Evolutionary conservation across 2,329 filamentous ascomycete species (phyloP).

Genomic region (Sphaerulina populicola): DNA sequence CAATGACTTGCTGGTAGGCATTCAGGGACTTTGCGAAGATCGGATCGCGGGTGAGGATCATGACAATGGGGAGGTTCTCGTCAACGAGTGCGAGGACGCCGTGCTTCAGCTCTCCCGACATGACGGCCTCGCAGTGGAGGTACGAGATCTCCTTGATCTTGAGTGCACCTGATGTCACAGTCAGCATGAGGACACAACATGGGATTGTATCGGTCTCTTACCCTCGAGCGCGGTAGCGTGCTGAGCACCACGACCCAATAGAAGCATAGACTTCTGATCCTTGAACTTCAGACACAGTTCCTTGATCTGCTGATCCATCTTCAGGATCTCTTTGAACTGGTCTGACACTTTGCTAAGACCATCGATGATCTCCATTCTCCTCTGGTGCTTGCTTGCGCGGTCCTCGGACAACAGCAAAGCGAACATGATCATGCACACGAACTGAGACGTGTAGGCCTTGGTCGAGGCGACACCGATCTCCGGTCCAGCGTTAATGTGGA

Average conservation of each 20-base stretch:
- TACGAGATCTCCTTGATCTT: constrained; percentile 99
- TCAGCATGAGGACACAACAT: constrained; percentile 20
- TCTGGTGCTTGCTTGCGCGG: constrained; percentile 83
- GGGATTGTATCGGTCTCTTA: constrained; percentile 18
- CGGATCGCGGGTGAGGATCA: constrained; percentile 94
- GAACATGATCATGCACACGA: constrained; percentile 99
- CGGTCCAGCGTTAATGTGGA: constrained; percentile 97
- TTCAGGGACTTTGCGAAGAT: constrained; percentile 99
- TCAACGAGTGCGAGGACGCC: constrained; percentile 95
- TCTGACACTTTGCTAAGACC: constrained; percentile 77
- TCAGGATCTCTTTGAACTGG: constrained; percentile 86
- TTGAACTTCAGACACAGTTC: constrained; percentile 89
- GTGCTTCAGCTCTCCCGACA: constrained; percentile 99
- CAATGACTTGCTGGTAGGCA: constrained; percentile 98
- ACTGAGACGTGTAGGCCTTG: constrained; percentile 98
- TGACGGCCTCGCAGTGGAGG: constrained; percentile 98
- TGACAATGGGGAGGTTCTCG: constrained; percentile 97
- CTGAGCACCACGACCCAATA: constrained; percentile 90
- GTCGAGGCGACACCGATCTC: constrained; percentile 98
- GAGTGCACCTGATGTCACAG: constrained; percentile 55
- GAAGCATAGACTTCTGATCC: constrained; percentile 90
- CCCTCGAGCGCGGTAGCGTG: constrained; percentile 94
- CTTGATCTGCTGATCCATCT: constrained; percentile 91
- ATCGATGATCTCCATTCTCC: constrained; percentile 92
- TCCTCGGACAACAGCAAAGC: constrained; percentile 93